phyloP scores from a whole-genome alignment of 345 rosid genomes.

The Eucalyptus melliodora region DNA sequence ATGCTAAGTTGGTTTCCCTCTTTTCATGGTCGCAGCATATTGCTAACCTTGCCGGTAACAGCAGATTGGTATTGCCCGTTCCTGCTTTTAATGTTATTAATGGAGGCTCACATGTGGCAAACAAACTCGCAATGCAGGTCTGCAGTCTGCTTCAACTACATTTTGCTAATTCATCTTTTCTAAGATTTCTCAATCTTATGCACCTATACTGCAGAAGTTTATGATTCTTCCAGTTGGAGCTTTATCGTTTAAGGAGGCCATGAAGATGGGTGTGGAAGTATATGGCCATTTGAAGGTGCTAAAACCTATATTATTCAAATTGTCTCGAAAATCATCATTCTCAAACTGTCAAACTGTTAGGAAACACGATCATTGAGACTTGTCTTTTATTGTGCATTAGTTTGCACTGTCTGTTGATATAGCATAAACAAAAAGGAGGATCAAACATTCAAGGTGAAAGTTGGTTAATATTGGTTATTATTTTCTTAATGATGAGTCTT shows the following conservation, averaged over 20 bases:
- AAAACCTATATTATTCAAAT: accelerated
- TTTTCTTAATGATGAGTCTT: background rate
- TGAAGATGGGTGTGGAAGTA: slow-evolving; percentile 96
- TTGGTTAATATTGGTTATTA: background rate
- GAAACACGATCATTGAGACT: background rate
- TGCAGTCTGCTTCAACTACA: background rate
- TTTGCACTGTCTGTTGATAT: background rate
- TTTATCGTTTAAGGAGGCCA: slow-evolving; percentile 81
- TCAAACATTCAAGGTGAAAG: background rate
- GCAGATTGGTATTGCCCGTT: slow-evolving; percentile 69
- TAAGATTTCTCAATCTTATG: background rate
- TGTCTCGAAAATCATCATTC: background rate
- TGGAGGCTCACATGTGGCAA: slow-evolving; percentile 93
- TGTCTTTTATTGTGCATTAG: background rate
- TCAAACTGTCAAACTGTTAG: too few relatives aligned
- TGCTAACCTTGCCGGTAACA: slow-evolving; percentile 92
- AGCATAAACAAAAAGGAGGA: background rate
- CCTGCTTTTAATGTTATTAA: slow-evolving; percentile 97
- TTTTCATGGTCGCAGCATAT: slow-evolving; percentile 41
- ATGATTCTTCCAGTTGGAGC: slow-evolving; percentile 97
- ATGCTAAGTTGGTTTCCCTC: background rate
- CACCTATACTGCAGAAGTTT: slow-evolving; percentile 39
- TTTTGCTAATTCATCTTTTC: background rate
- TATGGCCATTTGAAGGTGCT: slow-evolving; percentile 77
- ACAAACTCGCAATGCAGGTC: slow-evolving; percentile 97